These are phyloP conservation scores for Rhodamnia argentea DNA, from an alignment of 345 rosid genomes.

Conservation along the genomic window DNA sequence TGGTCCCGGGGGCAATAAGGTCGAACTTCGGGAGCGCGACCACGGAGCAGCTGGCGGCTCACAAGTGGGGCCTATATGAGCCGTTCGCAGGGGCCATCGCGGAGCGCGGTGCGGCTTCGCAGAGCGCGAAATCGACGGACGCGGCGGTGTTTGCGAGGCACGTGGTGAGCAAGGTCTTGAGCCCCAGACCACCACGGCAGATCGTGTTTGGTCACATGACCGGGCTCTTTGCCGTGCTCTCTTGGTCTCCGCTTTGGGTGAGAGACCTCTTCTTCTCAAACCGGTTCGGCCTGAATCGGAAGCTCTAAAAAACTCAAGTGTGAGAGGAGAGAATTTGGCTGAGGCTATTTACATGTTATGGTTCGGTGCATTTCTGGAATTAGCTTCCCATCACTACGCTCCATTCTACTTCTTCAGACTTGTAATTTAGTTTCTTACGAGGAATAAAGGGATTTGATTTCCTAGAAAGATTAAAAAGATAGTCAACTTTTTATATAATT, in stretches of 20 bases:
- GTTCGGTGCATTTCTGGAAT: background rate
- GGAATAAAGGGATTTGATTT: background rate
- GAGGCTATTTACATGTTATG: background rate
- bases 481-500: too few species aligned
- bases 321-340: background rate
- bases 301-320: background rate
- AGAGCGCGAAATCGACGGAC: constrained; percentile 28
- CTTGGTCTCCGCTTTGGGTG: constrained; percentile 53
- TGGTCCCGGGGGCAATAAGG: constrained; percentile 42
- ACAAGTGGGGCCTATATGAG: constrained; percentile 47
- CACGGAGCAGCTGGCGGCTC: constrained; percentile 12
- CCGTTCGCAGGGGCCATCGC: constrained; percentile 40
- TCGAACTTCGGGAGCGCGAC: constrained; percentile 39
- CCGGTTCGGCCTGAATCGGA: constrained; percentile 25
- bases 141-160: constrained; percentile 36
- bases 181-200: constrained; percentile 39
- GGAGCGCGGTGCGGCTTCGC: constrained; percentile 47
- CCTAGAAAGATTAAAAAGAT: background rate
- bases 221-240: constrained; percentile 39
- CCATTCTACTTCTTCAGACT: background rate
- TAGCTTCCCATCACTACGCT: background rate
- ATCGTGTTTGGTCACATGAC: constrained; percentile 51
- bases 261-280: constrained; percentile 43
- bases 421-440: background rate
- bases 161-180: constrained; percentile 41